Base-by-base conservation (phyloP, 73 alveolate species). In the Paraurostyla sp. region DNA sequence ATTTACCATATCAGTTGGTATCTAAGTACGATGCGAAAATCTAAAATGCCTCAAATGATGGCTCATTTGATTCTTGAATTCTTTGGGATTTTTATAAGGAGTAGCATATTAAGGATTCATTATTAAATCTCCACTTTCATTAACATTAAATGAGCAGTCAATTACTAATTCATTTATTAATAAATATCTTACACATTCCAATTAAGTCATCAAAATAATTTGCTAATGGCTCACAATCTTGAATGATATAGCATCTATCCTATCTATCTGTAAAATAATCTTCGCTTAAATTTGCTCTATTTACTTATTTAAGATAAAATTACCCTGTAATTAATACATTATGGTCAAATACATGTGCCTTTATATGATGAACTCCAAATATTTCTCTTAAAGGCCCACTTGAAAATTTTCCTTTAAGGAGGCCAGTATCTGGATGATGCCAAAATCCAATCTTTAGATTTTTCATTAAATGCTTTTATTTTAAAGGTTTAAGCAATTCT, bases 311-410 rank as follows among this genome's bases (percentile, higher is more conserved):
- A n/a, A n/a, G n/a, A n/a, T 18, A 15, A 38, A 38, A n/a, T 36
- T 38, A 65, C 83, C 97, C 97, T 20, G 97, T 93, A 16, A 93
- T 50, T 43, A 93, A 22, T 9, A 93, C 96, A 43, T 78, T 86
- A 62, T 93, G 91, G 87, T 93, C 97, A 80, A 93, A 93, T 11
- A 93, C 97, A 80, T 91, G 95, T 25, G 88, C 87, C 59, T 93
- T 93, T n/a, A 91, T 76, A 69, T 93, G 97, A 68, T 93, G 97
- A 0, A 93, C 96, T 48, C 97, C 97, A 41, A 62, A 80, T 41
- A 93, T 49, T 49, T 93, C 97, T 51, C 76, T 80, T 63, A 68
- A 22, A 0, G 91, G 84, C 0, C 87, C 76, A 23, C 23, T n/a
- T 45, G 52, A n/a, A 0, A 7, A 15, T 62, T 43, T 68, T 0